Percentiles rank a stretch among this genome's conserved stretches.
Evolutionary conservation across 2,329 filamentous ascomycete species (phyloP).

Genomic region (Colletotrichum sp.): DNA sequence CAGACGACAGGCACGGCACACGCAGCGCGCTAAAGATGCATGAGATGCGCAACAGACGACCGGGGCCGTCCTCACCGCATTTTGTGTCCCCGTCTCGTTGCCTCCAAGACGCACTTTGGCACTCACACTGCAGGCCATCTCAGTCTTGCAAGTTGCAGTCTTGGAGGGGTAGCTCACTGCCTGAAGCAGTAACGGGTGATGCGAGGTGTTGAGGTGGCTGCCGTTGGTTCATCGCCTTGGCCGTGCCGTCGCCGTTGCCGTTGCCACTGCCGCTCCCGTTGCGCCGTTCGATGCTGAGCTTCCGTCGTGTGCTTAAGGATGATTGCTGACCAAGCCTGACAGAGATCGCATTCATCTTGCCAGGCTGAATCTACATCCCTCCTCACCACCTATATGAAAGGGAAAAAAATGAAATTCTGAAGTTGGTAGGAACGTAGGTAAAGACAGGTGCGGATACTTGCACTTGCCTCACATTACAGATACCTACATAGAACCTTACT

Average conservation of each 20-base stretch:
- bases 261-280: constrained; percentile 8
- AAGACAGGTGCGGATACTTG: not conserved
- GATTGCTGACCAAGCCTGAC: constrained; percentile 10
- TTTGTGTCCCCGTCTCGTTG: not conserved
- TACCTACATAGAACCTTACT: not conserved
- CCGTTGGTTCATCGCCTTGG: not conserved
- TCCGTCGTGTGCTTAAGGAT: not conserved
- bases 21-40: not conserved
- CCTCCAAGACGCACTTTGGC: not conserved
- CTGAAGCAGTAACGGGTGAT: not conserved
- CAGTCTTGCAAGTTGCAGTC: not conserved
- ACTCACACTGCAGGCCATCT: not conserved
- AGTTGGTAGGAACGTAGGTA: not conserved
- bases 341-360: not conserved
- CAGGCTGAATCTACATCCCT: not conserved
- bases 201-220: not conserved
- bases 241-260: not conserved
- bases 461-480: not conserved
- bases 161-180: not conserved
- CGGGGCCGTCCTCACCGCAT: constrained; percentile 18
- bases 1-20: not conserved
- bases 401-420: not conserved
- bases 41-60: not conserved
- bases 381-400: not conserved
- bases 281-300: not conserved